Base-by-base conservation (phyloP, 1,284 basidiomycete genomes). In the Tilletiaria anomala region DNA sequence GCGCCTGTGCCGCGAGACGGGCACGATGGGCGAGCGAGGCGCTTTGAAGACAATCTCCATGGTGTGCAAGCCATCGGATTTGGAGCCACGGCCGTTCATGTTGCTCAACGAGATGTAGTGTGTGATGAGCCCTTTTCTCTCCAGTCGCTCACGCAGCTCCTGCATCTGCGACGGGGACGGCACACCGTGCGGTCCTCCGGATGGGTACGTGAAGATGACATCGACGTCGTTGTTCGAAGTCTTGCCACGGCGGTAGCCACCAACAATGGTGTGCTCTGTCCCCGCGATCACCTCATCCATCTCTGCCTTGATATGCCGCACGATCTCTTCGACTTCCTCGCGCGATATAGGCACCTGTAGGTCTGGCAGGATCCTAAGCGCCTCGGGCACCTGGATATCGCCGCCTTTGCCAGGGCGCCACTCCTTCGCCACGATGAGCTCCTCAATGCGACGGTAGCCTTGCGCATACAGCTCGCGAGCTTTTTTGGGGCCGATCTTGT, bases 401-500 rank as follows among this genome's bases (percentile, higher is more conserved):
- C 19, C 32, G 26, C 38, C 38, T 12, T 39, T 29, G 26, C 38
- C 29, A 3, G 22, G 38, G 14, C 29, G 8, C 26, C 26, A 29
- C n/a, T 8, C 26, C 26, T n/a, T 31, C 4, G 38, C 29, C 6
- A 10, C 17, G 35, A 61, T 42, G 3, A 65, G 53, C 23, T 65
- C 62, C 2, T 40, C 43, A 15, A 58, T 50, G 3, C 44, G 43
- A 6, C 62, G 40, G 16, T 52, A 58, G 1, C 62, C 62, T 1
- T 45, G 39, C 31, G 56, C 53, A 41, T 54, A 65, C 26, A 54
- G 53, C n/a, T 53, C 45, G 8, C 53, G 32, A 1, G 62, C 58
- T 3, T 46, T 49, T 8, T 48, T 51, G 1, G 58, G 59, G 3
- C 62, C 62, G 4, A 65, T 53, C 4, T 61, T 53, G 32, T 65